Evolutionary conservation across 164 flowering plant genomes (phyloP), one percentile per base, ranked within the genome.

Genomic region (Houttuynia cordata): DNA sequence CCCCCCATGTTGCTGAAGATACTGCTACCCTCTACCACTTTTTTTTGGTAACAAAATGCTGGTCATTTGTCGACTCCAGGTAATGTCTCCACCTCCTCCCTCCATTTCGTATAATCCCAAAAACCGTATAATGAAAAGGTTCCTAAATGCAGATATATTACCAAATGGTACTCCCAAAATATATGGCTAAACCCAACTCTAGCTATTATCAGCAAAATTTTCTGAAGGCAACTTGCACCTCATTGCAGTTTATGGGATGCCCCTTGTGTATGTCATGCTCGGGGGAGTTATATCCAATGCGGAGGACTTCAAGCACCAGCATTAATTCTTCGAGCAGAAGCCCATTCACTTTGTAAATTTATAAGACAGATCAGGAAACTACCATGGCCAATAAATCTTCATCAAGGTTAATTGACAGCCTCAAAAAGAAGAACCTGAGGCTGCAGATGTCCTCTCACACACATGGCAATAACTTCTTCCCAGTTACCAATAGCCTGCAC

Each of bases 341-440:
- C 13, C 49, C 49, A 12, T 45, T 12, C 17, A 17, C 14, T 45
- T 45, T 45, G 14, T 1, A 45, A 45, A 0, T 45, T 45, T 45
- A 45, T 17, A 45, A 45, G 49, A 17, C 49, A 45, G 49, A 14
- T 17, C 12, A 45, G 15, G 17, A 45, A 45, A 45, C 12, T 45
- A 17, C 49, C 49, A 45, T 45, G 17, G 17, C 49, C 2, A 45
- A 45, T 2, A 45, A 12, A 12, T 63, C 61, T 64, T 45, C 30
- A 19, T 56, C 52, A 47, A 59, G 56, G 55, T 75, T 83, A 85
- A 53, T 81, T 78, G 73, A 79, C 83, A 78, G 96, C 89, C 83
- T 90, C 99, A 68, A 71, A 94, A 62, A 93, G 84, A 62, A 93
- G 92, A 77, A 93, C 91, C 77, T 93, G 99, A 53, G 99, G 99